Evolutionary conservation across 805 yeast species (phyloP), one percentile per base, ranked within the genome.

Genomic region (Candida insectalens): DNA sequence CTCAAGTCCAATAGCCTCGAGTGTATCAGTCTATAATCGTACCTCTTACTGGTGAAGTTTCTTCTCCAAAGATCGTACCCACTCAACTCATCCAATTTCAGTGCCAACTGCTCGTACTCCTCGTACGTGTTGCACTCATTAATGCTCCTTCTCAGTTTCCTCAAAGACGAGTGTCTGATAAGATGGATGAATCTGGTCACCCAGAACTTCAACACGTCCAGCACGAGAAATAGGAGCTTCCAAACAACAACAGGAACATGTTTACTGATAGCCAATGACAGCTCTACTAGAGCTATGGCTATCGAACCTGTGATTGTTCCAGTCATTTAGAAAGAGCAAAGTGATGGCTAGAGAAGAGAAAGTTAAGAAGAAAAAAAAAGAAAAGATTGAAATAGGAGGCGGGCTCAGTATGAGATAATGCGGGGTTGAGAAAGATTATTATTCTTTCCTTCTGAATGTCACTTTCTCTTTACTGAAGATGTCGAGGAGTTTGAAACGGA

Each of bases 11-110:
- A 69, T 41, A 80, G 63, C 36, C 96, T 67, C 36, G 82, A 87
- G 27, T 83, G 71, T 3, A 92, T 83, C 26, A 94, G 65, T 25
- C 77, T 65, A 54, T 84, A 92, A 55, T 89, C 97, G 50, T 87
- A 89, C 45, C 80, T 75, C 39, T 69, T 69, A 25, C 89, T 79
- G 20, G 78, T 74, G 44, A 88, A 85, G 50, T 87, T 84, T 41
- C 84, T 83, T 38, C 96, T 65, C 94, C 94, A 74, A 15, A 69
- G 46, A 41, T 72, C 73, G 14, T 70, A 67, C 5, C 77, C 77
- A 1, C 72, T 63, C 8, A 69, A 51, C 27, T 60, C 60, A 39
- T 74, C 81, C 2, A 74, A 62, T 30, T 61, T 54, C 5, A 55
- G 51, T 0, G 78, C 76, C 15, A 58, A 65, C 15, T 55, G 58